Evolutionary conservation across 495 filamentous ascomycete species (phyloP).

Genomic region (Cercophora newfieldiana): DNA sequence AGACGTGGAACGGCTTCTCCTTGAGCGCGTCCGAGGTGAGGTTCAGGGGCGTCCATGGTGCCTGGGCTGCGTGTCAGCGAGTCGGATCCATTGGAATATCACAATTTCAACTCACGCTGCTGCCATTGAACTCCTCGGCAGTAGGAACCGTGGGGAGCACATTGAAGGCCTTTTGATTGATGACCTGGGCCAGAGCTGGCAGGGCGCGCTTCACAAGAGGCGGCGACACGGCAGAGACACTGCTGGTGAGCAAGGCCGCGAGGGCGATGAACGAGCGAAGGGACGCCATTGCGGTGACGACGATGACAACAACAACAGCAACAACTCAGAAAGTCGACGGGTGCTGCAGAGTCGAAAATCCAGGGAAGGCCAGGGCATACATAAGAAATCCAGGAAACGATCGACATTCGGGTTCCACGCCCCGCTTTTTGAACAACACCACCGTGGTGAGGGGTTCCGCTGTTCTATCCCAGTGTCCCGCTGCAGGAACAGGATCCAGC

Average conservation of each 20-base stretch:
- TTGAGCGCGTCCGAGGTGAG: conserved; percentile 29
- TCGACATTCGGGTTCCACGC: conserved; percentile 1
- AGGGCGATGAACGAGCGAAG: conserved; percentile 14
- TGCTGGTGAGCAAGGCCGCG: conserved; percentile 10
- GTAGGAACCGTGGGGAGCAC: conserved; percentile 28
- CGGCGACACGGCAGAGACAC: background rate
- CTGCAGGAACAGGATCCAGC: conserved; percentile 12
- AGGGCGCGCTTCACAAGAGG: conserved; percentile 13
- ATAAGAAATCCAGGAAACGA: background rate
- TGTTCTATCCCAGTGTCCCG: too few relatives aligned
- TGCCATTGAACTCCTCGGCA: conserved; percentile 22
- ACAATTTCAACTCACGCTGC: conserved; percentile 15
- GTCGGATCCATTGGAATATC: background rate
- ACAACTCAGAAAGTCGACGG: background rate
- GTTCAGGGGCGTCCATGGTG: conserved; percentile 31
- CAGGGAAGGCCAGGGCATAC: background rate
- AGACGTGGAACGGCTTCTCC: conserved; percentile 48
- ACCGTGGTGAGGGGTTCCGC: conserved; percentile 13
- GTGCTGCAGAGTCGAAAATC: background rate
- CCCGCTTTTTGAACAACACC: conserved; percentile 10
- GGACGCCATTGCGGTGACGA: conserved; percentile 13
- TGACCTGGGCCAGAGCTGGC: conserved; percentile 45
- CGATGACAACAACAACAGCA: background rate
- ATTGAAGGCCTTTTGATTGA: conserved; percentile 45
- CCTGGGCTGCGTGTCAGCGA: background rate